Conservation (phyloP, 192 early-diverging fungal species). For the Oehlia diaphana region DNA sequence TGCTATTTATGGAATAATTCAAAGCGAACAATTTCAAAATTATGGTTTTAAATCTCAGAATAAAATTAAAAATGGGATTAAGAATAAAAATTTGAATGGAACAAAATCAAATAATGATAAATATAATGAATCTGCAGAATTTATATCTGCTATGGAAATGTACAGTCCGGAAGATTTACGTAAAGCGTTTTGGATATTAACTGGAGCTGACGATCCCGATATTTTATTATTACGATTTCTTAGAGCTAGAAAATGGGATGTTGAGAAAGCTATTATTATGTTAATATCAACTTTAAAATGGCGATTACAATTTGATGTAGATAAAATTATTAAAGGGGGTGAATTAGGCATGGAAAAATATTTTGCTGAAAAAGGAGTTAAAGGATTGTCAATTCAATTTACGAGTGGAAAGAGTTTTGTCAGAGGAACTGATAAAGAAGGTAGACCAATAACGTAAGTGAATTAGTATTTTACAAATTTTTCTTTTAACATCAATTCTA, state of each 20-base stretch:
- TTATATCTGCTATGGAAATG: constrained; percentile 11
- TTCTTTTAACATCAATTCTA: background rate
- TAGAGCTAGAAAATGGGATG: constrained; percentile 88
- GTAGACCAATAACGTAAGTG: constrained; percentile 55
- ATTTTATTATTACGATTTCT: constrained; percentile 76
- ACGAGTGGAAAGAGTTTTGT: constrained; percentile 48
- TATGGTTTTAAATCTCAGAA: background rate
- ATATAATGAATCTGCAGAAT: constrained; percentile 18
- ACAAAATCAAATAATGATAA: constrained; percentile 6
- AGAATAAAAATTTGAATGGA: background rate
- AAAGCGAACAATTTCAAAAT: background rate
- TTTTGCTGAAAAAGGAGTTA: constrained; percentile 11
- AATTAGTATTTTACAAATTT: background rate
- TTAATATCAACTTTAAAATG: constrained; percentile 68
- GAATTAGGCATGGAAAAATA: constrained; percentile 20
- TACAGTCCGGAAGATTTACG: constrained; percentile 36
- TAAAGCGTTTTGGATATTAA: constrained; percentile 56
- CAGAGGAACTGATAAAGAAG: constrained; percentile 50
- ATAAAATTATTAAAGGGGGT: constrained; percentile 35
- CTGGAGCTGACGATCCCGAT: constrained; percentile 68
- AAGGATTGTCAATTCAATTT: constrained; percentile 43
- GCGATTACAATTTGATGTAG: constrained; percentile 64
- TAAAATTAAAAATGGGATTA: background rate
- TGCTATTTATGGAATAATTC: background rate
- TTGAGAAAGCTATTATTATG: constrained; percentile 74